Evolutionary conservation across 352 stramenopile species (phyloP).

Genomic region (Pythium sukuiense): DNA sequence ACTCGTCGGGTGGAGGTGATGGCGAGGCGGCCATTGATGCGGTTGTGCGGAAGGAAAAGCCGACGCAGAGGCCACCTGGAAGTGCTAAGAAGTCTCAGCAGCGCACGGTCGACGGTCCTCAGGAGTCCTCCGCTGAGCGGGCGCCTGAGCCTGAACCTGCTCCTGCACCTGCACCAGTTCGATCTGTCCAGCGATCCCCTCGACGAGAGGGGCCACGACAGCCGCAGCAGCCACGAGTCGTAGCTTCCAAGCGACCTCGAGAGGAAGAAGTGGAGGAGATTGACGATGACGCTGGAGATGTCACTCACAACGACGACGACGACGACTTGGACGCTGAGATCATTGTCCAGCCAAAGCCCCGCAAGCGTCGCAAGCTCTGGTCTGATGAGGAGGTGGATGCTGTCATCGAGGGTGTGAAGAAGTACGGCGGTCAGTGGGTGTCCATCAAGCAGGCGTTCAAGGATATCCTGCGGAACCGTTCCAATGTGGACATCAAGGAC

Average conservation of each 20-base stretch:
- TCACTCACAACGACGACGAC: slow-evolving; percentile 12
- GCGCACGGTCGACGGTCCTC: neutral
- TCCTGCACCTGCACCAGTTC: neutral
- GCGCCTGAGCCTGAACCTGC: neutral
- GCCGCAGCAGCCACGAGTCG: neutral
- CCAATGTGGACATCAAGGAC: slow-evolving; percentile 83
- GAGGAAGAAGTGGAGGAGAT: slow-evolving; percentile 22
- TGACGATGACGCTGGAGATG: slow-evolving; percentile 5
- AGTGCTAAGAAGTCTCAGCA: slow-evolving; percentile 13
- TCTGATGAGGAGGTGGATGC: slow-evolving; percentile 52
- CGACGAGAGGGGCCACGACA: neutral
- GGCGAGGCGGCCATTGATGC: slow-evolving; percentile 28
- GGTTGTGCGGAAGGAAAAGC: slow-evolving; percentile 25
- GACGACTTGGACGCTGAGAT: slow-evolving; percentile 21
- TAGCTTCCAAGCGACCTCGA: neutral
- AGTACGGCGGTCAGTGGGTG: slow-evolving; percentile 56
- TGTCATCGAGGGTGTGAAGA: slow-evolving; percentile 53
- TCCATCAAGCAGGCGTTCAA: slow-evolving; percentile 65
- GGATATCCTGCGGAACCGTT: slow-evolving; percentile 44
- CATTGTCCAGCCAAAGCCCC: neutral
- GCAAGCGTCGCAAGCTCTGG: slow-evolving; percentile 42
- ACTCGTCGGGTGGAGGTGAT: slow-evolving; percentile 17
- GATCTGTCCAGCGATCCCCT: neutral
- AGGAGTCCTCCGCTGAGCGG: neutral
- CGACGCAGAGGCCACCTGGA: slow-evolving; percentile 20